Conservation (phyloP, 352 stramenopile genomes). For the Globisporangium abappressorium region DNA sequence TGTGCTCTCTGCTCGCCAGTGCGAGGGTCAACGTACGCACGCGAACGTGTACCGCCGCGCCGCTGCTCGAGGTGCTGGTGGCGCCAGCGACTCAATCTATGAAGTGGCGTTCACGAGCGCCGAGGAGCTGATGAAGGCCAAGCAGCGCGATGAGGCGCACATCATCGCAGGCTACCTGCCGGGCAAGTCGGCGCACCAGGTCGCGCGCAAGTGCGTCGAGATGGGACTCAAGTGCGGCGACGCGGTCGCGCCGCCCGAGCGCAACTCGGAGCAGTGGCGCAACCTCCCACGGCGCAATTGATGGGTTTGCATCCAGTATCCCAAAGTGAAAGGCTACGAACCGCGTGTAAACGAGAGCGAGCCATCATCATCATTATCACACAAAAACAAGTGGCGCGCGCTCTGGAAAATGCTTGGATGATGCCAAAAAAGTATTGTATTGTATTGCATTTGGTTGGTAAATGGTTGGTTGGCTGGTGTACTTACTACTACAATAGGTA, state of each 20-base stretch:
- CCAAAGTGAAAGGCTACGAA: not conserved
- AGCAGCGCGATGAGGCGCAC: slow-evolving; percentile 37
- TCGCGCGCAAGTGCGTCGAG: slow-evolving; percentile 53
- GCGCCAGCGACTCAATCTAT: slow-evolving; percentile 4
- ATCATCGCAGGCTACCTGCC: slow-evolving; percentile 33
- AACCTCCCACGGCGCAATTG: slow-evolving; percentile 1
- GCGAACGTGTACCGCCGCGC: slow-evolving; percentile 13
- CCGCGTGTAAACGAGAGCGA: not conserved
- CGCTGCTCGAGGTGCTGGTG: slow-evolving; percentile 4
- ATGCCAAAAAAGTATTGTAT: not conserved
- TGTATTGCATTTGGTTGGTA: not conserved
- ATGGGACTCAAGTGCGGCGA: slow-evolving; percentile 49
- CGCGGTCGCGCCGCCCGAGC: slow-evolving; percentile 23
- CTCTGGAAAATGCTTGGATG: not conserved
- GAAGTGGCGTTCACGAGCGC: slow-evolving; percentile 43
- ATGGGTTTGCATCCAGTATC: not conserved
- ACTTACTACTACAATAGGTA: not conserved
- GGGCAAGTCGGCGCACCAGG: slow-evolving; percentile 32
- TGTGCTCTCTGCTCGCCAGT: not conserved
- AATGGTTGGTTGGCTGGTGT: not conserved
- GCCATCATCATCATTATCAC: not conserved
- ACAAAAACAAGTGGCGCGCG: not conserved
- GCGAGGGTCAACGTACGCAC: not conserved
- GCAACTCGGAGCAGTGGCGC: slow-evolving; percentile 50
- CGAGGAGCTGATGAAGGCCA: slow-evolving; percentile 45